Conservation (phyloP, 2,329 filamentous ascomycete genomes). For the Pochonia chlamydosporia region DNA sequence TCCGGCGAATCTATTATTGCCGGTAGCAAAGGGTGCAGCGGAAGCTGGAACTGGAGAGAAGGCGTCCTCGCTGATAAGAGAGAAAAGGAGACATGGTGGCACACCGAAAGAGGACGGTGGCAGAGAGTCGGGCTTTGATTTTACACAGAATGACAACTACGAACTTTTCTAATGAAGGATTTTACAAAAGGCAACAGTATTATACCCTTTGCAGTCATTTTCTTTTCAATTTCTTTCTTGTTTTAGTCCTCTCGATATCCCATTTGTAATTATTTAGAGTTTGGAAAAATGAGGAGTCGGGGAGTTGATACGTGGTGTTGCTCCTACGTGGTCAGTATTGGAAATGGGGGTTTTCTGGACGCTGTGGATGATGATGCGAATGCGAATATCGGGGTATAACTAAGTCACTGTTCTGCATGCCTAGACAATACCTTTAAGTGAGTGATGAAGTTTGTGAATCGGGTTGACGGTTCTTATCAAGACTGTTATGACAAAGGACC, state of each 20-base stretch:
- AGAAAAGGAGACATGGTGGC: slow-evolving; percentile 45
- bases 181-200: neutral
- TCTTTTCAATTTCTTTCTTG: slow-evolving; percentile 13
- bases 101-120: slow-evolving; percentile 44
- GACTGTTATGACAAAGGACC: too few species aligned
- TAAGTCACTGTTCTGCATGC: too few species aligned
- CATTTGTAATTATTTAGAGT: neutral
- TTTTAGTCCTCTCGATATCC: neutral
- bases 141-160: neutral
- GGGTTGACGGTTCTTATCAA: too few species aligned
- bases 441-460: too few species aligned
- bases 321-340: too few species aligned
- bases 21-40: slow-evolving; percentile 36
- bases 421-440: too few species aligned
- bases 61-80: slow-evolving; percentile 35
- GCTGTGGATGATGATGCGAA: too few species aligned
- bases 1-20: slow-evolving; percentile 37
- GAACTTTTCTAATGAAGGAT: neutral
- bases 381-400: too few species aligned
- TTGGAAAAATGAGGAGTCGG: too few species aligned
- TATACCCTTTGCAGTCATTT: slow-evolving; percentile 7
- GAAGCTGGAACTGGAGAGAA: slow-evolving; percentile 39
- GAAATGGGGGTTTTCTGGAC: too few species aligned
- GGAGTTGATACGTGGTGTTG: too few species aligned
- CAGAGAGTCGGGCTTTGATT: slow-evolving; percentile 17